Evolutionary conservation across 345 rosid species (phyloP), one percentile per base, ranked within the genome.

Genomic region (Eutrema japonicum): DNA sequence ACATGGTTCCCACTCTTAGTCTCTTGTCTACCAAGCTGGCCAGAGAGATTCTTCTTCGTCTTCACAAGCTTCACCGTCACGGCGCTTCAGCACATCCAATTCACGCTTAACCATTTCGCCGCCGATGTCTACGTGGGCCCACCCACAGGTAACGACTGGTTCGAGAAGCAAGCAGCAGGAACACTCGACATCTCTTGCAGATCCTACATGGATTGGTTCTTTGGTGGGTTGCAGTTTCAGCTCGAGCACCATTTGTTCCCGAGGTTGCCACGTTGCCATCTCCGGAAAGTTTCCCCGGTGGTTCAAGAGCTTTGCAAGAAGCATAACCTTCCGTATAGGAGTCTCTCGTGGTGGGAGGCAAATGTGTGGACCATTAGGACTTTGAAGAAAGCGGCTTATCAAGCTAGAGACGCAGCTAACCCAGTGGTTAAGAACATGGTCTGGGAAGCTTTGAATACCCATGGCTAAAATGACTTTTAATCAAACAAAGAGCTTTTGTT

Each of bases 221-320:
- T 63, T 49, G 98, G 99, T 2, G 99, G 99, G n/a, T 68, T 95
- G 47, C 99, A 95, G 79, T 95, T 95, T 81, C 99, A 95, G 85
- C 85, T 95, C 3, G 99, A 95, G 81, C 99, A 95, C 53, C 99
- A 95, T 80, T 55, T 95, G 83, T 95, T 95, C 57, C 99, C 99
- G 0, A 56, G 99, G 69, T n/a, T 95, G 82, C 99, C 99, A 1
- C 75, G 99, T 51, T 78, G 91, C 46, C 96, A 95, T 36, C 74
- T 92, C 71, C 69, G 99, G 79, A 79, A 71, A 72, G 82, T 95
- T 14, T 73, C 99, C 1, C 99, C 99, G 0, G 32, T 88, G 53
- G 91, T 91, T 40, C 71, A 69, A 74, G 98, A 88, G 61, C 85
- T 88, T 6, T 95, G 99, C 78, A 90, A 92, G 96, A 90, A 95